Percentiles rank a stretch among this genome's conserved stretches.
Conservation (phyloP, 768 basidiomycete genomes). For the Rhodosporidiobolus odoratus region DNA sequence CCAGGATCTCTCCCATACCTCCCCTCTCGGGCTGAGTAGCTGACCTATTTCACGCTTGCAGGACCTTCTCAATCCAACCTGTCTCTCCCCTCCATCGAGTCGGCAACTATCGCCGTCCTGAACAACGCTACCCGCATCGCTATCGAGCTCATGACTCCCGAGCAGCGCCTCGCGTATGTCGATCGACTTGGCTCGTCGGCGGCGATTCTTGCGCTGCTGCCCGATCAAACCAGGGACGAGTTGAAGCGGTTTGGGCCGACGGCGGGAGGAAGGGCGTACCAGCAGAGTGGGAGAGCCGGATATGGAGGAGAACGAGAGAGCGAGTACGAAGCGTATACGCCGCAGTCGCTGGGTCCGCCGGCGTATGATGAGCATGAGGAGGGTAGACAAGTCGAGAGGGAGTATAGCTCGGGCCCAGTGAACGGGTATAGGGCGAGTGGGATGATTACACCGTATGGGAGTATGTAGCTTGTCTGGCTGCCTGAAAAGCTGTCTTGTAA, state of each 20-base stretch:
- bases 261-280: neutral
- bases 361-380: too few relatives aligned
- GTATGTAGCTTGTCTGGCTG: too few relatives aligned
- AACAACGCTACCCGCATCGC: neutral
- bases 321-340: neutral
- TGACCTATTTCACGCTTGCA: neutral
- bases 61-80: too few relatives aligned
- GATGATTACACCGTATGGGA: too few relatives aligned
- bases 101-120: neutral
- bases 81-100: neutral
- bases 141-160: neutral
- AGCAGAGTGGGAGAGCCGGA: neutral
- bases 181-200: neutral
- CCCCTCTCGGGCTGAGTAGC: neutral
- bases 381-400: too few relatives aligned
- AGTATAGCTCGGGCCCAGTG: too few relatives aligned
- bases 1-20: neutral
- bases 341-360: too few relatives aligned
- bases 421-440: too few relatives aligned
- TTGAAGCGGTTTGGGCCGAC: neutral
- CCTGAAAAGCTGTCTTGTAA: neutral
- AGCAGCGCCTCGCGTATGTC: constrained; percentile 10
- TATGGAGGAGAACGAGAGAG: neutral
- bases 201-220: neutral
- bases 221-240: neutral